phyloP scores from a whole-genome alignment of 345 rosid species.

The Salix udensis region DNA sequence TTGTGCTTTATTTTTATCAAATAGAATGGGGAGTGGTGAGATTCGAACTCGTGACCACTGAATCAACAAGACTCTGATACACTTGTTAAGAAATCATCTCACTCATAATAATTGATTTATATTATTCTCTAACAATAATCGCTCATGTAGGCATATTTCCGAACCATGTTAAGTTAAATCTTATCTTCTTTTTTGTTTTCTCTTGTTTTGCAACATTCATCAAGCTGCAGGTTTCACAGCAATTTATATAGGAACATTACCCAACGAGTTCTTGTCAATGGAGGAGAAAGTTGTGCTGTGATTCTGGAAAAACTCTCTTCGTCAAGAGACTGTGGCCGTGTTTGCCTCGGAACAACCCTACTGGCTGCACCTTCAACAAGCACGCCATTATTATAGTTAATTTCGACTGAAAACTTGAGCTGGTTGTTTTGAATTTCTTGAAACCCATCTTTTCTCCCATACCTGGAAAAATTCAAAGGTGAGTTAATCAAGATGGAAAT shows the following conservation, averaged over 20 bases:
- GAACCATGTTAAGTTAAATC: no score
- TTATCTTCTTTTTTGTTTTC: no score
- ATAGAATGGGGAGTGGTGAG: no score
- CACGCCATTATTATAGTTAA: conserved; percentile 18
- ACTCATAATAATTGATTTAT: no score
- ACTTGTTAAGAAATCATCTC: no score
- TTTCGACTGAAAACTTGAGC: conserved; percentile 17
- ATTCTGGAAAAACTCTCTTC: conserved; percentile 51
- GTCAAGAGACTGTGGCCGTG: conserved; percentile 60
- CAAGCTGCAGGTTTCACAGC: no score
- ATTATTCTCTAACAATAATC: no score
- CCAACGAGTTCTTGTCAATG: conserved; percentile 42
- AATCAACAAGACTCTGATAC: no score
- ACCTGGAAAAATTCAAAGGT: conserved; percentile 5
- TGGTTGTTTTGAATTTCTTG: conserved; percentile 28
- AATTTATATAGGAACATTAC: conserved; percentile 20
- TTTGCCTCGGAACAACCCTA: conserved; percentile 27
- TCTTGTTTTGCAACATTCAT: no score
- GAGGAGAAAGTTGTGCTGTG: conserved; percentile 30
- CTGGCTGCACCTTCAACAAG: conserved; percentile 29
- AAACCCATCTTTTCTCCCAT: conserved; percentile 15
- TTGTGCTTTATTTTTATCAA: no score
- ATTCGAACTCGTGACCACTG: no score
- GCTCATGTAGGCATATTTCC: no score
- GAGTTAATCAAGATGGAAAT: neutral